Percentiles rank a stretch among this genome's conserved stretches.
Conservation (phyloP, 805 yeast genomes). For the Metschnikowia drakensbergensis region DNA sequence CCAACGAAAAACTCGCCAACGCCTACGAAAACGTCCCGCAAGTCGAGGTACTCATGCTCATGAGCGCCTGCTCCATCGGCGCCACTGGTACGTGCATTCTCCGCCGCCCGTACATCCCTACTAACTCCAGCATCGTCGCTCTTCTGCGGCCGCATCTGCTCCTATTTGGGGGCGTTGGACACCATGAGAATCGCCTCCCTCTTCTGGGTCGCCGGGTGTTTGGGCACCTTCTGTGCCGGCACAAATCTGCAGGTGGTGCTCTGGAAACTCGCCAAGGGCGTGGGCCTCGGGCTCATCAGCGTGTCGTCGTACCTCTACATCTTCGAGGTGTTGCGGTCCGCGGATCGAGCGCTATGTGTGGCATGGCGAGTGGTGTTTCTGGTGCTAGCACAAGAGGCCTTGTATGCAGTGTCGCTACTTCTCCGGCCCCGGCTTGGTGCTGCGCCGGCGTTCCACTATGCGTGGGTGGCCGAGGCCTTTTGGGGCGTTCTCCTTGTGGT, state of each 20-base stretch:
- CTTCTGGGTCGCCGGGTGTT: constrained; percentile 29
- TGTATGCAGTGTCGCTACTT: constrained; percentile 6
- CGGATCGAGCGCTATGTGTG: constrained; percentile 19
- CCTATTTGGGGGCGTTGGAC: constrained; percentile 25
- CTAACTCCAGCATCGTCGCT: constrained; percentile 31
- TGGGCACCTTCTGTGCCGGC: constrained; percentile 24
- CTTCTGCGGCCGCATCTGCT: constrained; percentile 27
- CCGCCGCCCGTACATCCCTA: not conserved
- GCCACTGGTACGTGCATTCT: constrained; percentile 27
- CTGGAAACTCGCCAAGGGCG: constrained; percentile 30
- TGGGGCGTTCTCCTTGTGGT: constrained; percentile 10
- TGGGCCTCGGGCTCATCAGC: constrained; percentile 30
- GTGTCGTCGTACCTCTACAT: constrained; percentile 31
- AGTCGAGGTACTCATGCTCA: constrained; percentile 25
- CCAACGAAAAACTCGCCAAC: constrained; percentile 18
- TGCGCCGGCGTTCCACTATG: constrained; percentile 9
- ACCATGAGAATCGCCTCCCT: constrained; percentile 23
- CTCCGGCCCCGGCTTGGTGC: constrained; percentile 1
- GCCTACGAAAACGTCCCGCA: constrained; percentile 20
- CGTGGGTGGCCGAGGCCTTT: constrained; percentile 10
- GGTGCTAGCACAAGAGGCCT: constrained; percentile 6
- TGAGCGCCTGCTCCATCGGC: constrained; percentile 30
- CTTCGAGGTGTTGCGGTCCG: constrained; percentile 25
- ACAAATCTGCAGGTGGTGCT: constrained; percentile 23
- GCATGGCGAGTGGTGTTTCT: constrained; percentile 7